phyloP scores from a whole-genome alignment of 2,329 filamentous ascomycete species.

The Fusarium nygamai region DNA sequence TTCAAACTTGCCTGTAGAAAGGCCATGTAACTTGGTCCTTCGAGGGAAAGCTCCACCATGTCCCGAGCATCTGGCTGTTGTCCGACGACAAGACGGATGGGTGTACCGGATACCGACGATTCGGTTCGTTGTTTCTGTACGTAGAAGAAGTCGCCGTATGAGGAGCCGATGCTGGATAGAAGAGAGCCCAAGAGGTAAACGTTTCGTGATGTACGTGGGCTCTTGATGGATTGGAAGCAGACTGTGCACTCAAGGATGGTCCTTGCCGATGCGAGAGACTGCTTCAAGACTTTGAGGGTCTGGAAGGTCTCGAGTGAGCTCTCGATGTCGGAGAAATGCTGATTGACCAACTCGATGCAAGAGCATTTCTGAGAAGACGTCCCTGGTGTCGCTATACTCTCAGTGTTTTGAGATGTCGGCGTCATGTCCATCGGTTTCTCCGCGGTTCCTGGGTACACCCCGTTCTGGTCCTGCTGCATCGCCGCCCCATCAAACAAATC shows the following conservation, averaged over 20 bases:
- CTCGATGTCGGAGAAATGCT: conserved; percentile 9
- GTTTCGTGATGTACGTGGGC: conserved; percentile 1
- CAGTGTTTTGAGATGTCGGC: neutral
- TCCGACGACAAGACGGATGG: neutral
- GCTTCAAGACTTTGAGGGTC: conserved; percentile 9
- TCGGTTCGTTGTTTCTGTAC: conserved; percentile 3
- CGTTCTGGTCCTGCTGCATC: neutral
- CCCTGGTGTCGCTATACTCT: accelerated
- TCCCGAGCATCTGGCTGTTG: neutral
- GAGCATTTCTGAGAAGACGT: neutral
- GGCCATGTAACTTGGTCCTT: neutral
- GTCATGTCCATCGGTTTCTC: neutral
- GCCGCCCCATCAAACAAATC: neutral
- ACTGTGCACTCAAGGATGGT: neutral
- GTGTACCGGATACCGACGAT: neutral
- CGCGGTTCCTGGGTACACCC: accelerated
- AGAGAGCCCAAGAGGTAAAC: neutral
- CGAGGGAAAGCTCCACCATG: conserved; percentile 1
- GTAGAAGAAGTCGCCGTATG: conserved; percentile 15
- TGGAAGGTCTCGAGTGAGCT: conserved; percentile 8
- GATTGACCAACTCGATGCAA: conserved; percentile 2
- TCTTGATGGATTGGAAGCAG: conserved; percentile 14
- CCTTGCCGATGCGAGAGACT: neutral
- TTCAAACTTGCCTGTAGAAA: conserved; percentile 3
- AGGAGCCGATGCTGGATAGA: neutral